Percentiles rank a stretch among this genome's conserved stretches.
These are phyloP conservation scores for Alloteropsis angusta DNA, from an alignment of 202 grass and related monocot species.

Conservation along the genomic window DNA sequence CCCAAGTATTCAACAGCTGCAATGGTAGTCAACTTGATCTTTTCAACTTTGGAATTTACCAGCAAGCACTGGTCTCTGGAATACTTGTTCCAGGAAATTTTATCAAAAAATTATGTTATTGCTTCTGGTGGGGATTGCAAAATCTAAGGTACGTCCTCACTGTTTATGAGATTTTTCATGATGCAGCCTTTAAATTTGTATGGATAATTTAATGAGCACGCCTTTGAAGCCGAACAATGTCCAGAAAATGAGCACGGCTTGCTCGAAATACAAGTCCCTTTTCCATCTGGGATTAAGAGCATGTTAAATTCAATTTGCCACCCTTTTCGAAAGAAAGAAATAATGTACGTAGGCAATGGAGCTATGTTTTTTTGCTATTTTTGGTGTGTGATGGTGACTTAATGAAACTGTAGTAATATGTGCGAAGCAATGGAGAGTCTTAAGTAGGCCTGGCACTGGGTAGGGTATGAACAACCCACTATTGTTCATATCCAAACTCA, in stretches of 20 bases:
- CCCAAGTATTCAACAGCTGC: conserved; percentile 15
- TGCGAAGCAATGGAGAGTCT: background rate
- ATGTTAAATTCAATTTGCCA: no score
- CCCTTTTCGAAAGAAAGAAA: no score
- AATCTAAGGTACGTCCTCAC: conserved; percentile 52
- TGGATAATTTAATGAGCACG: background rate
- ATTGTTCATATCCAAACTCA: no score
- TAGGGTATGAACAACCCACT: no score
- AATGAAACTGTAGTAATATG: background rate
- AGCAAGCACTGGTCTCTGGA: conserved; percentile 40
- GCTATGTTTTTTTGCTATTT: background rate
- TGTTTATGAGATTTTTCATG: background rate
- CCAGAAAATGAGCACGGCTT: background rate
- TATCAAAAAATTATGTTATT: conserved; percentile 72
- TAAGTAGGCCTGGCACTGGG: no score
- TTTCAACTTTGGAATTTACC: conserved; percentile 78
- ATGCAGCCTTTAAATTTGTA: background rate
- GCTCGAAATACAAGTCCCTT: background rate
- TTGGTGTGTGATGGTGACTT: background rate
- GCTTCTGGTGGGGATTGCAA: conserved; percentile 95
- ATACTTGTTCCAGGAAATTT: conserved; percentile 57
- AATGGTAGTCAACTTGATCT: background rate
- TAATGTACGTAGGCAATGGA: no score
- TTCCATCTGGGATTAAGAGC: no score
- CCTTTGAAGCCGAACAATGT: background rate